These are phyloP conservation scores for Venturia carpophila DNA, from an alignment of 2,329 filamentous ascomycete species.

Conservation along the genomic window DNA sequence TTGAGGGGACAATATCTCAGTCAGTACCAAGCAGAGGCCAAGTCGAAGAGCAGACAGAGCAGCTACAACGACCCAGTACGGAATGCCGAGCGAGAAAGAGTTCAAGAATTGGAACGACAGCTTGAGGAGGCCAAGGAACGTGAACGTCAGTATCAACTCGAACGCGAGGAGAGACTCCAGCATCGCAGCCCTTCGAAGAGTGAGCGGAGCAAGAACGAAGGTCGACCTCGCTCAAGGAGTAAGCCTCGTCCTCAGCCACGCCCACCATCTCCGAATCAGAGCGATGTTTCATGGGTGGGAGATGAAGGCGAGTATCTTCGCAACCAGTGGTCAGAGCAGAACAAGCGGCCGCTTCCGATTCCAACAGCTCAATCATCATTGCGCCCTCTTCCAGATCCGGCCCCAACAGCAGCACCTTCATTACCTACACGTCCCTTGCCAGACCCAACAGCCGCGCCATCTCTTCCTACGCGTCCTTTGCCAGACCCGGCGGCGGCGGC, in stretches of 20 bases:
- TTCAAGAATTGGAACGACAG: constrained; percentile 71
- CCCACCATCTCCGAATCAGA: constrained; percentile 39
- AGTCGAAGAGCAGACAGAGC: constrained; percentile 30
- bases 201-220: constrained; percentile 30
- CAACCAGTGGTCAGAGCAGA: constrained; percentile 33
- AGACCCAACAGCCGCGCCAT: constrained; percentile 24
- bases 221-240: constrained; percentile 28
- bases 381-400: constrained; percentile 29
- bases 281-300: constrained; percentile 56
- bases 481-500: constrained; percentile 20
- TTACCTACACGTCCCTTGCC: constrained; percentile 44
- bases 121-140: constrained; percentile 60
- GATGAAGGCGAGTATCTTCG: constrained; percentile 59
- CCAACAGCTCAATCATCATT: constrained; percentile 33
- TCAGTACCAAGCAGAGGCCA: constrained; percentile 71
- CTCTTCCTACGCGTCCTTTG: constrained; percentile 21
- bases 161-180: constrained; percentile 47
- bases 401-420: constrained; percentile 22
- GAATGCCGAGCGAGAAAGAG: constrained; percentile 46
- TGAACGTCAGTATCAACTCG: constrained; percentile 55
- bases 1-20: constrained; percentile 78
- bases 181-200: constrained; percentile 23
- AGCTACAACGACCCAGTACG: constrained; percentile 33
- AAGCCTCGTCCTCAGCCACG: constrained; percentile 25
- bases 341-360: constrained; percentile 23